Conservation (phyloP, 2,329 filamentous ascomycete genomes). For the Ophiognomonia clavigignenti-juglandacearum region DNA sequence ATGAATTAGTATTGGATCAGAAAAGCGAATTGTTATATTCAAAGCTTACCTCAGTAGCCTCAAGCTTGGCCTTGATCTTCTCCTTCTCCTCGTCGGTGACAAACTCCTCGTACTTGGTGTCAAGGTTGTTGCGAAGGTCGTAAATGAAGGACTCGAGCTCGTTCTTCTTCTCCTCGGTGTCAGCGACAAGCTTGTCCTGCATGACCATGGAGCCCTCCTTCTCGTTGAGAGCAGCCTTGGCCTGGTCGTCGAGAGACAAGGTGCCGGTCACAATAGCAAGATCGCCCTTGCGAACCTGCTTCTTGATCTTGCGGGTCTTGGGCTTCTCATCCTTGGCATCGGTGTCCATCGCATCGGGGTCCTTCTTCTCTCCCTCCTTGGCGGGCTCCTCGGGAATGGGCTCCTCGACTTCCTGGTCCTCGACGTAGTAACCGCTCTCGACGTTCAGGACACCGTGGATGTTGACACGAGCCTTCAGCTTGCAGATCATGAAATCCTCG, state of each 20-base stretch:
- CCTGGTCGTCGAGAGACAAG: constrained; percentile 65
- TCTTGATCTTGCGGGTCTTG: constrained; percentile 97
- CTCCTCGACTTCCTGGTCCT: constrained; percentile 96
- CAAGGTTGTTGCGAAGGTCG: constrained; percentile 88
- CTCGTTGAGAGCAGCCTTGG: constrained; percentile 68
- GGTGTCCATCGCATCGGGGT: constrained; percentile 83
- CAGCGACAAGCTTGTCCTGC: constrained; percentile 96
- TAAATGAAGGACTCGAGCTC: constrained; percentile 98
- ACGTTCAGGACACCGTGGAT: constrained; percentile 95
- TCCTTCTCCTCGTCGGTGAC: constrained; percentile 89
- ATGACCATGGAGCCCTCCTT: constrained; percentile 88
- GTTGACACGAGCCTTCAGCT: constrained; percentile 96
- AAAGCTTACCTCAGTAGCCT: constrained; percentile 72
- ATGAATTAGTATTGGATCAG: constrained; percentile 21
- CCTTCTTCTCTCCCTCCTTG: constrained; percentile 51
- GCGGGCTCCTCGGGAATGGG: constrained; percentile 70
- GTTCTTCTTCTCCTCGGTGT: constrained; percentile 99
- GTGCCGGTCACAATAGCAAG: constrained; percentile 82
- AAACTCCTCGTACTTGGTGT: constrained; percentile 85
- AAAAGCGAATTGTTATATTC: constrained; percentile 10
- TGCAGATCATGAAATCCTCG: constrained; percentile 99
- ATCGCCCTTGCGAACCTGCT: constrained; percentile 97
- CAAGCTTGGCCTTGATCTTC: constrained; percentile 78
- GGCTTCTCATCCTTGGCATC: constrained; percentile 63
- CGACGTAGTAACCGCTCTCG: constrained; percentile 95